Conservation (phyloP, 1,284 basidiomycete species). For the Paramarasmius palmivorus region DNA sequence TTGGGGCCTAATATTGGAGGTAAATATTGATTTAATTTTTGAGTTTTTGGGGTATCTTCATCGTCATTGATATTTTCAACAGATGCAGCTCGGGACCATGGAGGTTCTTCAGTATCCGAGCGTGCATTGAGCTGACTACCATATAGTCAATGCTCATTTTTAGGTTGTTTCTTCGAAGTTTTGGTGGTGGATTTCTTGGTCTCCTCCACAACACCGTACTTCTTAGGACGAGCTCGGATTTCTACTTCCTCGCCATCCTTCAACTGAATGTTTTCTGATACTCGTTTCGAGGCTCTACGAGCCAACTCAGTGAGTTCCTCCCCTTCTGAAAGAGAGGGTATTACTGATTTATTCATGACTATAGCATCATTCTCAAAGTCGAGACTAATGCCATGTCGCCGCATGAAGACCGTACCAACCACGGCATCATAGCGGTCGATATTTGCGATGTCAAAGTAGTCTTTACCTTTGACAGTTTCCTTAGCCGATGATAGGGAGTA, state of each 20-base stretch:
- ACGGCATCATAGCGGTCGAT: constrained; percentile 20
- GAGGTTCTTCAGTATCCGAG: background rate
- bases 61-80: background rate
- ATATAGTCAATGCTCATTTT: background rate
- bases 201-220: too few relatives aligned
- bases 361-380: constrained; percentile 15
- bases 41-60: background rate
- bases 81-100: background rate
- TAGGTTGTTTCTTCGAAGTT: too few relatives aligned
- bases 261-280: background rate
- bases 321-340: background rate
- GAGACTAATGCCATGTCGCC: constrained; percentile 10
- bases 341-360: background rate
- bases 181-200: too few relatives aligned
- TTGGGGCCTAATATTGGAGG: too few relatives aligned
- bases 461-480: background rate
- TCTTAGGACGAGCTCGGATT: background rate
- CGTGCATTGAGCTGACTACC: background rate
- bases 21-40: constrained; percentile 13
- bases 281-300: background rate
- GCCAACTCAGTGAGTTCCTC: background rate
- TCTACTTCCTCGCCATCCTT: background rate
- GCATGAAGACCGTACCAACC: constrained; percentile 18
- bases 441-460: constrained; percentile 21
- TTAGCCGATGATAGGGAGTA: background rate